These are phyloP conservation scores for Setaria italica DNA, from an alignment of 202 grass and related monocot genomes.

Conservation along the genomic window DNA sequence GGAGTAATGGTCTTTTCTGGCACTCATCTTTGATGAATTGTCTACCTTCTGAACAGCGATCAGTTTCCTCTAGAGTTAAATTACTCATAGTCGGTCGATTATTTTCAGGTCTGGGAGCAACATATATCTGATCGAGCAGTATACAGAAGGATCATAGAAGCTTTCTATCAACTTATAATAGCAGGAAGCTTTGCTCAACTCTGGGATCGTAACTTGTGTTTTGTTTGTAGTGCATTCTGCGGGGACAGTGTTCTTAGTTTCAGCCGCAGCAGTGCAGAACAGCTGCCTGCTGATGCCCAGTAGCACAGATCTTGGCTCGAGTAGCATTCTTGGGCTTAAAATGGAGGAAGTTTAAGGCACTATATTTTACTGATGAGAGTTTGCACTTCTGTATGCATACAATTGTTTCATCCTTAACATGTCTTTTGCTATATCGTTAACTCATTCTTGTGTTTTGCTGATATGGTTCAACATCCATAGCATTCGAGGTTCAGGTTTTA, in stretches of 20 bases:
- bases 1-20: background rate
- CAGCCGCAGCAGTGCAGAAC: constrained; percentile 3
- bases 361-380: constrained; percentile 8
- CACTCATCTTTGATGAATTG: constrained; percentile 16
- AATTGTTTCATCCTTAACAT: background rate
- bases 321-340: constrained; percentile 2
- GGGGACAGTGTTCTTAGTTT: background rate
- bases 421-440: background rate
- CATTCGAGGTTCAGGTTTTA: constrained; percentile 1
- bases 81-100: constrained; percentile 16
- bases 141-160: constrained; percentile 11
- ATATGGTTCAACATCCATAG: background rate
- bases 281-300: constrained; percentile 5
- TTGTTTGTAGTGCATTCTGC: constrained; percentile 9
- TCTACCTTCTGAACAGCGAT: background rate
- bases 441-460: background rate
- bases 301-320: background rate
- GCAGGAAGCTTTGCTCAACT: constrained; percentile 18
- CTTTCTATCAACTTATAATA: constrained; percentile 9
- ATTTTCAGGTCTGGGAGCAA: constrained; percentile 39
- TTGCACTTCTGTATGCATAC: constrained; percentile 3
- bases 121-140: constrained; percentile 9
- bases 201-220: constrained; percentile 14
- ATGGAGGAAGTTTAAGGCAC: background rate
- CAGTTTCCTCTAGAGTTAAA: background rate